Percentiles rank a stretch among this genome's conserved stretches.
These are phyloP conservation scores for Salix koriyanagi DNA, from an alignment of 345 rosid genomes.

Conservation along the genomic window DNA sequence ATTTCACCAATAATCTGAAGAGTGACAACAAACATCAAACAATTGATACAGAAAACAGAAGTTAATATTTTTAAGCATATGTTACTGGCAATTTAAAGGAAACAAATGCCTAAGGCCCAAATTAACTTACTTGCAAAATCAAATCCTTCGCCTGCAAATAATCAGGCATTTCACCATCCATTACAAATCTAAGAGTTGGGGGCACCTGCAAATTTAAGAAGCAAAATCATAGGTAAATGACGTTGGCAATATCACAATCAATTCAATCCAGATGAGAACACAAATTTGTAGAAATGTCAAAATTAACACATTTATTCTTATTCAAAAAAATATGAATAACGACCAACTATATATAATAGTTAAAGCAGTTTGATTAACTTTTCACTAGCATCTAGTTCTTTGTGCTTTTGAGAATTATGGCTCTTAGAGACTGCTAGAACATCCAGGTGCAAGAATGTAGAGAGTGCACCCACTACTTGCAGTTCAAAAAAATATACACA, in stretches of 20 bases:
- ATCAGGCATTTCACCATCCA: constrained; percentile 98
- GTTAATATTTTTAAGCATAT: background rate
- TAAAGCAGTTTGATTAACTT: background rate
- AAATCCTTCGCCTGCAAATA: constrained; percentile 92
- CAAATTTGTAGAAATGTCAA: background rate
- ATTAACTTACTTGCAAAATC: constrained; percentile 78
- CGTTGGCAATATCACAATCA: background rate
- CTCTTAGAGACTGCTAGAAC: background rate
- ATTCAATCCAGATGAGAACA: background rate
- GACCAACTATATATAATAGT: background rate
- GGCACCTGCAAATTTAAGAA: constrained; percentile 61
- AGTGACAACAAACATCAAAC: background rate
- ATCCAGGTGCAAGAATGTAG: background rate
- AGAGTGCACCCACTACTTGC: background rate
- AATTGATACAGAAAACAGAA: background rate
- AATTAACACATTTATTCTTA: background rate
- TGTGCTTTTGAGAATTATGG: background rate
- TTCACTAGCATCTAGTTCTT: background rate
- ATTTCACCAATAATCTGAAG: constrained; percentile 94
- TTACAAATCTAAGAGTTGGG: constrained; percentile 80
- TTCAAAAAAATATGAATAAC: background rate
- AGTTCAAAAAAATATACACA: background rate
- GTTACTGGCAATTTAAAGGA: background rate
- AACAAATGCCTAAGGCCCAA: constrained; percentile 5
- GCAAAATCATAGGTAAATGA: background rate